phyloP scores from a whole-genome alignment of 768 basidiomycete species.

The Lactifluus pinguis region DNA sequence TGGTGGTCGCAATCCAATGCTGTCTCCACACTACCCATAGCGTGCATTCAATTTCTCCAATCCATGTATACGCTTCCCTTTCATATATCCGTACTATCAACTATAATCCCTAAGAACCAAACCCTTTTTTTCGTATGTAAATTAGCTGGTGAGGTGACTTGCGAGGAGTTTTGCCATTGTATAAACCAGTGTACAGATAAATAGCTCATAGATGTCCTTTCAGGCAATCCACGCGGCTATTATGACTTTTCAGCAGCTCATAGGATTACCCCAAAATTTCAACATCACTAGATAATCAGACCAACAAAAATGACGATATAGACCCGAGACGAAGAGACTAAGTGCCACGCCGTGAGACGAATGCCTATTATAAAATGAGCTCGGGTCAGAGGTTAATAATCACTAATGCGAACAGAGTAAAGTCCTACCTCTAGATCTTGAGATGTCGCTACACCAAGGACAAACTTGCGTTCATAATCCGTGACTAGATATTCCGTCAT shows the following conservation, averaged over 20 bases:
- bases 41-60: neutral
- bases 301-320: neutral
- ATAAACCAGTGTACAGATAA: slow-evolving; percentile 2
- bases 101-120: neutral
- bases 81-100: neutral
- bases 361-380: slow-evolving; percentile 20
- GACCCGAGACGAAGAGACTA: neutral
- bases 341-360: slow-evolving; percentile 29
- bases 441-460: slow-evolving; percentile 67
- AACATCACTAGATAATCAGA: neutral
- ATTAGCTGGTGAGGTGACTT: neutral
- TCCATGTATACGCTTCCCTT: neutral
- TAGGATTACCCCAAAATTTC: no score
- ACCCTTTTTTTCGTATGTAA: neutral
- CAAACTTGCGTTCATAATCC: slow-evolving; percentile 72
- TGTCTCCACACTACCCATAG: neutral
- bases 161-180: neutral
- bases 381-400: slow-evolving; percentile 18
- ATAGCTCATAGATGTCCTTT: neutral
- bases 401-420: neutral
- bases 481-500: slow-evolving; percentile 49
- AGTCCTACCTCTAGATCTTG: slow-evolving; percentile 54
- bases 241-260: neutral
- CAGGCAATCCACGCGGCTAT: neutral
- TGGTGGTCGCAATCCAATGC: slow-evolving; percentile 11